phyloP scores from a whole-genome alignment of 176 grass and related monocot genomes.

The Pharus latifolius region DNA sequence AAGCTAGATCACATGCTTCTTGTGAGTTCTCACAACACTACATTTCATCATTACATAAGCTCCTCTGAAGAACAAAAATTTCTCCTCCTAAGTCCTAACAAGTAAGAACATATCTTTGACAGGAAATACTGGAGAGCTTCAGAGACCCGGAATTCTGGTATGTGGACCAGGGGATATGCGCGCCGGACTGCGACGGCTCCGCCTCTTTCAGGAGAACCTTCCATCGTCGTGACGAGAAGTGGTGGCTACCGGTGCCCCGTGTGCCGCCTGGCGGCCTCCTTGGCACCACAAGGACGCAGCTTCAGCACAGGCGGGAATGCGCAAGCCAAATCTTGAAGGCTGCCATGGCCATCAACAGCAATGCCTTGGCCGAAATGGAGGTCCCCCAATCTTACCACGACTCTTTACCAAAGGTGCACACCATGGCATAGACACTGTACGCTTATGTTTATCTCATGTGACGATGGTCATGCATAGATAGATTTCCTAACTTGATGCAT shows the following conservation, averaged over 20 bases:
- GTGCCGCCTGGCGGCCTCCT: constrained; percentile 48
- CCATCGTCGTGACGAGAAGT: constrained; percentile 70
- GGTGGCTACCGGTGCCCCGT: constrained; percentile 89
- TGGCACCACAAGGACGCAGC: constrained; percentile 40
- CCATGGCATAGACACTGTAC: background rate
- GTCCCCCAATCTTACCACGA: constrained; percentile 72
- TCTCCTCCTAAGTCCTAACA: no score
- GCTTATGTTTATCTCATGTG: background rate
- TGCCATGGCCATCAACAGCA: constrained; percentile 85
- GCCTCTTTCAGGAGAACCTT: constrained; percentile 34
- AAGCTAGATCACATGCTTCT: constrained; percentile 99
- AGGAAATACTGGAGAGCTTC: constrained; percentile 86
- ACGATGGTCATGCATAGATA: background rate
- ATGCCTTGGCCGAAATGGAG: constrained; percentile 81
- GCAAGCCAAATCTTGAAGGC: constrained; percentile 91
- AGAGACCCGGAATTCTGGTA: constrained; percentile 79
- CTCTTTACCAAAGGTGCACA: constrained; percentile 67
- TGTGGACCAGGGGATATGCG: constrained; percentile 75
- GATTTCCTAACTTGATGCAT: background rate
- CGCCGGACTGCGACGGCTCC: constrained; percentile 49
- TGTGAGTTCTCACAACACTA: constrained; percentile 27
- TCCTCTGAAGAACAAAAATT: background rate
- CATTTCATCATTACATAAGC: background rate
- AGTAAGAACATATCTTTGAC: no score
- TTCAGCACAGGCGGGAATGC: constrained; percentile 72